phyloP scores from a whole-genome alignment of 768 basidiomycete genomes.

The Suillus bovinus region DNA sequence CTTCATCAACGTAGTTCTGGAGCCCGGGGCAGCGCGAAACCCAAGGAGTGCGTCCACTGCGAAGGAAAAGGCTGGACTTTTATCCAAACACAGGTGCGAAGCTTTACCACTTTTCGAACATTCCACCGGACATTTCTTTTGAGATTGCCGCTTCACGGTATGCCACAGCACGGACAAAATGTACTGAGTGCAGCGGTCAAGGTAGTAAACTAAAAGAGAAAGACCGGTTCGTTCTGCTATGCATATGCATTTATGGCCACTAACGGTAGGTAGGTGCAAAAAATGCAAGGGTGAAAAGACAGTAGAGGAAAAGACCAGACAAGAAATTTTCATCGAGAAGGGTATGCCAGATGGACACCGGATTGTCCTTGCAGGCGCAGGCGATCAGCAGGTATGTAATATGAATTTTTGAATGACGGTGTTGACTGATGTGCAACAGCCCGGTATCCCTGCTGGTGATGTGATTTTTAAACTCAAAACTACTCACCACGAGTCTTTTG shows the following conservation, averaged over 20 bases:
- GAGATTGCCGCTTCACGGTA: constrained; percentile 48
- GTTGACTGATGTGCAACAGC: constrained; percentile 45
- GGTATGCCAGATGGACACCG: constrained; percentile 84
- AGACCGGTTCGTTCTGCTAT: constrained; percentile 56
- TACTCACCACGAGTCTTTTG: constrained; percentile 74
- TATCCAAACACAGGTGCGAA: constrained; percentile 51
- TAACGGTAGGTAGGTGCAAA: constrained; percentile 67
- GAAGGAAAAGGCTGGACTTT: constrained; percentile 81
- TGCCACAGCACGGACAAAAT: constrained; percentile 54
- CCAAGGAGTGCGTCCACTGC: constrained; percentile 78
- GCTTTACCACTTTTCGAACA: neutral
- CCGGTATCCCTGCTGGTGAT: constrained; percentile 85
- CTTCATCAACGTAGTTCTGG: constrained; percentile 59
- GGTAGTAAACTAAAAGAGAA: constrained; percentile 81
- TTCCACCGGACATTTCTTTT: constrained; percentile 2
- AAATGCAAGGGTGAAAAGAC: constrained; percentile 90
- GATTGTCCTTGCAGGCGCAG: constrained; percentile 89
- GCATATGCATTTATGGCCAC: constrained; percentile 3
- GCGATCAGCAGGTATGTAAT: constrained; percentile 76
- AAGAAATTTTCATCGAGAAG: constrained; percentile 83
- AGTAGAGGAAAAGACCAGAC: constrained; percentile 83
- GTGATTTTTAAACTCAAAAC: constrained; percentile 81
- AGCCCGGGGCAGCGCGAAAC: constrained; percentile 79
- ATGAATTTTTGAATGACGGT: neutral
- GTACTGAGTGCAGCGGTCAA: constrained; percentile 67